Percentiles rank a stretch among this genome's conserved stretches.
phyloP scores from a whole-genome alignment of 2,329 filamentous ascomycete genomes.

The Epichloe gansuensis region DNA sequence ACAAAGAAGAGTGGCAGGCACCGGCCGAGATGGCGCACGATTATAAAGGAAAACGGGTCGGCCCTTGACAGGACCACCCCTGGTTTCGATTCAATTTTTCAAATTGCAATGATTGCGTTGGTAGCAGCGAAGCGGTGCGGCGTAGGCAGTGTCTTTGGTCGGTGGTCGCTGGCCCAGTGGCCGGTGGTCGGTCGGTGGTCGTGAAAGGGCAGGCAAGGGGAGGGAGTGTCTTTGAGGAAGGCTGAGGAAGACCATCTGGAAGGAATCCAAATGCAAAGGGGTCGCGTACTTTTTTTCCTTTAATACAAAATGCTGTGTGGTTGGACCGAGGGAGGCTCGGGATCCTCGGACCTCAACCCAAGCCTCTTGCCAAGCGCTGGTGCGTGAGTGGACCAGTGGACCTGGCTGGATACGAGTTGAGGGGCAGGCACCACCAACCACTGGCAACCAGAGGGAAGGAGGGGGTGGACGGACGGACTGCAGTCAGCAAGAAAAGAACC shows the following conservation, averaged over 20 bases:
- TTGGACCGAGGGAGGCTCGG: too few relatives aligned
- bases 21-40: constrained; percentile 1
- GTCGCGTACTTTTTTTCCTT: too few relatives aligned
- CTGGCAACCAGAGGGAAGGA: too few relatives aligned
- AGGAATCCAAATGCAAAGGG: neutral
- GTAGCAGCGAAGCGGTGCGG: constrained; percentile 1
- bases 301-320: too few relatives aligned
- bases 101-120: neutral
- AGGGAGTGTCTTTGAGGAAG: neutral
- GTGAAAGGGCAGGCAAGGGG: neutral
- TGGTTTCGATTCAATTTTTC: neutral
- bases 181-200: neutral
- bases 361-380: neutral
- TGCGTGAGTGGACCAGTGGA: neutral
- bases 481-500: too few relatives aligned
- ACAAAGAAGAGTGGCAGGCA: neutral
- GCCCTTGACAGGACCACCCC: constrained; percentile 2
- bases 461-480: too few relatives aligned
- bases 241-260: neutral
- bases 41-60: constrained; percentile 1
- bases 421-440: too few relatives aligned
- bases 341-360: too few relatives aligned
- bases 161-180: too few relatives aligned
- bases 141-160: neutral
- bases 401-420: neutral